Evolutionary conservation across 192 early-diverging fungal genomes (phyloP).

Genomic region (Chytriomyces sp.): DNA sequence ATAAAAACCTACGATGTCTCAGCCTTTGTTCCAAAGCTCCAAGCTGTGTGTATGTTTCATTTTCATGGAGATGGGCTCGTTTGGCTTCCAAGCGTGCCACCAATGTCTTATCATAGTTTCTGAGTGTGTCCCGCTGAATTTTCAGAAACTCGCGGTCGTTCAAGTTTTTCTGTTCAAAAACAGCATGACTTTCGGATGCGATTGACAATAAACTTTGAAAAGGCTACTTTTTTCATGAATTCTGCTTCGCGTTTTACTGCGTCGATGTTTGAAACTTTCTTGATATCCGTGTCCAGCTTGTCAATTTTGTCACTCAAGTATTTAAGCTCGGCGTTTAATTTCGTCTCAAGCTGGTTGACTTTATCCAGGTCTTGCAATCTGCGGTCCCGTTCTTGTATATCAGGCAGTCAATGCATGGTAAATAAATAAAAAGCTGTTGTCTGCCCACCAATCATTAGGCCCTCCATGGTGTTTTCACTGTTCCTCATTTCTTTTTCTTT

Average conservation of each 20-base stretch:
- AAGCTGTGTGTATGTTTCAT: conserved; percentile 58
- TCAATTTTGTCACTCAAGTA: conserved; percentile 44
- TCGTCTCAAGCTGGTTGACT: conserved; percentile 60
- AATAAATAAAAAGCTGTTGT: not conserved
- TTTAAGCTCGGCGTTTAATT: conserved; percentile 52
- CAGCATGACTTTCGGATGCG: not conserved
- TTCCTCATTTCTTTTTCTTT: conserved; percentile 67
- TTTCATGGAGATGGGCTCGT: conserved; percentile 52
- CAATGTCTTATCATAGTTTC: conserved; percentile 38
- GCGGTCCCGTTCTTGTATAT: conserved; percentile 49
- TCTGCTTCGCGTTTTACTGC: conserved; percentile 45
- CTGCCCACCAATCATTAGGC: conserved; percentile 41
- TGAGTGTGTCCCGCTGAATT: conserved; percentile 39
- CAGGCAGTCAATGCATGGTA: not conserved
- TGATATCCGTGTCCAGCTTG: conserved; percentile 36
- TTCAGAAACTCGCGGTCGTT: conserved; percentile 39
- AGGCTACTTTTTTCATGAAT: conserved; percentile 36
- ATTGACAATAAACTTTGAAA: not conserved
- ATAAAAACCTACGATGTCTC: conserved; percentile 33
- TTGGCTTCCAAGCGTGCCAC: conserved; percentile 51
- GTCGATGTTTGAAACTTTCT: conserved; percentile 50
- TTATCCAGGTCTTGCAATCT: conserved; percentile 57
- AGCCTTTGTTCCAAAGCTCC: conserved; percentile 54
- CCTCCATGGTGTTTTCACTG: conserved; percentile 58
- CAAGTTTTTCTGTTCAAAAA: conserved; percentile 42